Evolutionary conservation across 192 early-diverging fungal genomes (phyloP), one percentile per base, ranked within the genome.

Genomic region (Allomyces javanicus): DNA sequence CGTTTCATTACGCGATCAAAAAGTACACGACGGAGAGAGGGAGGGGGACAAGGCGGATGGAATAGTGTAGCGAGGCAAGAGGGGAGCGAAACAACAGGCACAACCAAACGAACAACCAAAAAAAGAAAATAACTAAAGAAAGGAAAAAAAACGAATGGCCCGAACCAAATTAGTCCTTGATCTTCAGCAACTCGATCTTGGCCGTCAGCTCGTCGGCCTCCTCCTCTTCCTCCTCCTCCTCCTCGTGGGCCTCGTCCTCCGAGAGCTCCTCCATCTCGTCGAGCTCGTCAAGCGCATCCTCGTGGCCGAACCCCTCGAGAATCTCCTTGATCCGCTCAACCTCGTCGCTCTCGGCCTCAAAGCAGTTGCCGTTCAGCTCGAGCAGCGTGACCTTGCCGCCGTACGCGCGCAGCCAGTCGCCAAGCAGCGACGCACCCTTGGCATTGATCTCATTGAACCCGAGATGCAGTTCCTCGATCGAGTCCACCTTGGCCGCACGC

Each of bases 251-350:
- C 11, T 84, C 86, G 55, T 84, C 81, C 9, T 85, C 83, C 1
- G 80, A 76, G 10, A 75, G 68, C 65, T 89, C 83, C 70, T 94
- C 92, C 93, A 98, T 98, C 67, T 98, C 95, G 65, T 96, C 93
- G 45, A 98, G 76, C 66, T 94, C 94, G 55, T 89, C 92, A 62
- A 98, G 74, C 25, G 86, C 88, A 67, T 93, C 91, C 63, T 79
- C 82, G 65, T 86, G 65, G 12, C 84, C 90, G 65, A 86, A 80
- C 67, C 75, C 76, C 25, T 79, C 65, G 9, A 98, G 73, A 9
- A 85, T 85, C 22, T 81, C 80, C 64, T 80, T 80, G 66, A 96
- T 83, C 26, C 77, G 69, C 65, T 88, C 81, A 17, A 93, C 90
- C 9, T 83, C 84, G 19, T 80, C 81, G 66, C 87, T 82, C 43